These are phyloP conservation scores for Elsinoe necatrix DNA, from an alignment of 2,329 filamentous ascomycete genomes.

Conservation along the genomic window DNA sequence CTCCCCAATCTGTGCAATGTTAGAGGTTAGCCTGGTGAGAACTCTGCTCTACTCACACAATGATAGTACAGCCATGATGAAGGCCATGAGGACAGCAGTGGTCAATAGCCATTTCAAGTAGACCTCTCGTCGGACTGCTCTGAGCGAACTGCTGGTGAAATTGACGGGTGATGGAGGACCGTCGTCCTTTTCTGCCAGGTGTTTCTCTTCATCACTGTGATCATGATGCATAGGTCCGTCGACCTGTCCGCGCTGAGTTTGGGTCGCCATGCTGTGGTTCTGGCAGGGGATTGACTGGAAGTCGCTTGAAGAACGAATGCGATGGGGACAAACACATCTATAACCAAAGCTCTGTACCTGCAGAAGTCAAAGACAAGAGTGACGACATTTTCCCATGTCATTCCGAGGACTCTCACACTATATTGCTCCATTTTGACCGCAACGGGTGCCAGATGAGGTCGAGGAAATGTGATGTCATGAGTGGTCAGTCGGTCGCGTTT, in stretches of 20 bases:
- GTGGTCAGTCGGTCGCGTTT: neutral
- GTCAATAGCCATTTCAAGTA: slow-evolving; percentile 36
- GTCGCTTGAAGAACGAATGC: neutral
- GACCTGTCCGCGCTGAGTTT: neutral
- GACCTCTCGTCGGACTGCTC: slow-evolving; percentile 33
- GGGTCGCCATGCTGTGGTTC: neutral
- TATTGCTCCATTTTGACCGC: neutral
- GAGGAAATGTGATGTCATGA: slow-evolving; percentile 7
- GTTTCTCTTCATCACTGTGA: slow-evolving; percentile 8
- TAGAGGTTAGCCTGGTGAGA: neutral
- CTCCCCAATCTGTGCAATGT: slow-evolving; percentile 43
- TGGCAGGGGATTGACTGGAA: too few species aligned
- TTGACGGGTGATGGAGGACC: slow-evolving; percentile 33
- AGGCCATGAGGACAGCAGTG: slow-evolving; percentile 45
- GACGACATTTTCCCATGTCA: slow-evolving; percentile 7
- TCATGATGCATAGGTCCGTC: neutral
- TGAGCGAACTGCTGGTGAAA: slow-evolving; percentile 38
- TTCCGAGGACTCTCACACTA: neutral
- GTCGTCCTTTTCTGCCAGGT: slow-evolving; percentile 11
- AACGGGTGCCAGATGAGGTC: neutral
- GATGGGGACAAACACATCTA: neutral
- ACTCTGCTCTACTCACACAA: slow-evolving; percentile 33
- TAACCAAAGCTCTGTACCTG: neutral
- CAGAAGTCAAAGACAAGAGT: neutral
- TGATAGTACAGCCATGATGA: slow-evolving; percentile 49